A percentile compares a stretch with the other conserved stretches of the same genome.
phyloP scores from a whole-genome alignment of 768 basidiomycete species.

The Cystobasidiopsis lactophilus region DNA sequence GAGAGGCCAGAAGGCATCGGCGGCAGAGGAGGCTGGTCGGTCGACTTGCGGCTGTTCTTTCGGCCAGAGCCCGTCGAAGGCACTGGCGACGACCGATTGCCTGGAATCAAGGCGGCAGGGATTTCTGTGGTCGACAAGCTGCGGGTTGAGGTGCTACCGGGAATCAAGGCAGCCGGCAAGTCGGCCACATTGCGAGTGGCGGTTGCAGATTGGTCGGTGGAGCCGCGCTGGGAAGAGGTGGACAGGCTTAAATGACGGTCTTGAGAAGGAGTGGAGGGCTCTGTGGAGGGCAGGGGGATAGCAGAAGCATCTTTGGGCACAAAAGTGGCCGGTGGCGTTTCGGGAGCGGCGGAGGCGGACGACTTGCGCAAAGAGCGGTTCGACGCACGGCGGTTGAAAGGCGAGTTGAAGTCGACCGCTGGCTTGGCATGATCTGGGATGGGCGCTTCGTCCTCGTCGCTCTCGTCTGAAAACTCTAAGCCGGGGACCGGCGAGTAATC shows the following conservation, averaged over 20 bases:
- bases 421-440: not conserved
- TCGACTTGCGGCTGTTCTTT: too few species aligned
- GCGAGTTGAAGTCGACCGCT: not conserved
- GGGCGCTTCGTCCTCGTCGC: conserved; percentile 1
- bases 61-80: too few species aligned
- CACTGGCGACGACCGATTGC: too few species aligned
- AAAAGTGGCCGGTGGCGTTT: not conserved
- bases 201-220: too few species aligned
- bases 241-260: too few species aligned
- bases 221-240: too few species aligned
- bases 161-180: not conserved
- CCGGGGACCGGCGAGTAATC: conserved; percentile 11
- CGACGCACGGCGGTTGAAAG: too few species aligned
- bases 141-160: not conserved
- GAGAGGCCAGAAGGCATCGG: not conserved
- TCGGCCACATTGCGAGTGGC: too few species aligned
- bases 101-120: too few species aligned
- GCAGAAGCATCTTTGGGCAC: not conserved
- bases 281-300: not conserved
- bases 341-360: not conserved
- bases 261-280: too few species aligned
- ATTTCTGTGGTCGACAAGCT: too few species aligned
- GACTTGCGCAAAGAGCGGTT: too few species aligned
- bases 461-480: conserved; percentile 8
- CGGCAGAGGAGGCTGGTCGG: not conserved